Conservation (phyloP, 2,329 filamentous ascomycete genomes). For the Exutisphaerella laricina region DNA sequence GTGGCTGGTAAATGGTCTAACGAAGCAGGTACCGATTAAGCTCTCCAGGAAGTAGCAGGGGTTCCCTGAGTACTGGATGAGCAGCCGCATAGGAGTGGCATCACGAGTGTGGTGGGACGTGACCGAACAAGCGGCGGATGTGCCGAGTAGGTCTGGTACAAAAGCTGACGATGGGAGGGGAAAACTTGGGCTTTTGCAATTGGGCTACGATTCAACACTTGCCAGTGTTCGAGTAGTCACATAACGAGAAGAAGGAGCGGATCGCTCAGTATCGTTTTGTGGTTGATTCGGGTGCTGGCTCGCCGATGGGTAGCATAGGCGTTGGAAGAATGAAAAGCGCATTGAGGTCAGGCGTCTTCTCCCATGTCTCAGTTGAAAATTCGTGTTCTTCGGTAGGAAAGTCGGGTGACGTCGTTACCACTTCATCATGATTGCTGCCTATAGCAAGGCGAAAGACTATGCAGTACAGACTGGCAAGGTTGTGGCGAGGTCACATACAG, state of each 20-base stretch:
- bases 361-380: no score
- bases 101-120: neutral
- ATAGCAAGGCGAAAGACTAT: no score
- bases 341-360: no score
- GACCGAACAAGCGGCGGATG: neutral
- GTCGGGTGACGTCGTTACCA: no score
- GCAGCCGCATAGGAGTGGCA: neutral
- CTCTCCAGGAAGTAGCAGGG: constrained; percentile 1
- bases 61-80: constrained; percentile 3
- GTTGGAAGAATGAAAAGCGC: constrained; percentile 3
- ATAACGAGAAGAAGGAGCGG: constrained; percentile 1
- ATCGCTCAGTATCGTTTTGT: neutral
- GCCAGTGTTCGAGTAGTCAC: neutral
- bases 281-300: neutral
- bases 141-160: no score
- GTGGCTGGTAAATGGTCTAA: constrained; percentile 64
- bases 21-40: neutral
- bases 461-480: no score
- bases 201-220: neutral
- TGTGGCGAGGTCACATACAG: no score
- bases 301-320: neutral
- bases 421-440: no score
- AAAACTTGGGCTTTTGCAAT: no score
- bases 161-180: no score
- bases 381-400: no score